These are phyloP conservation scores for Myrmaecium sp. DNA, from an alignment of 2,329 filamentous ascomycete species.

Conservation along the genomic window DNA sequence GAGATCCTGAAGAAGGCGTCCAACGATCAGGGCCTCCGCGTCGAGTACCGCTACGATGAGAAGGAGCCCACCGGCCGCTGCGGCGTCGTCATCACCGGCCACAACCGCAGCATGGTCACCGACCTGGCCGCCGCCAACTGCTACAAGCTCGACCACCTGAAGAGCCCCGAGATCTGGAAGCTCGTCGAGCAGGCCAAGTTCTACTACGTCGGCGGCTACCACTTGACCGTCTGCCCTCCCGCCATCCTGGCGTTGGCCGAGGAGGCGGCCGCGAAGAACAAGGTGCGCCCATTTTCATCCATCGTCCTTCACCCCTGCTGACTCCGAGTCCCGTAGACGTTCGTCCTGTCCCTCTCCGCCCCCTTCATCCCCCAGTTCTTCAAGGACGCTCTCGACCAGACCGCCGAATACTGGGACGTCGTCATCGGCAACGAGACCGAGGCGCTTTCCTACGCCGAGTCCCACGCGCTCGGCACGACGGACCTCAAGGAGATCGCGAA, in stretches of 20 bases:
- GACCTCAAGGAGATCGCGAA: conserved; percentile 75
- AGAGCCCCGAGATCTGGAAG: conserved; percentile 80
- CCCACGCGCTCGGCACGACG: conserved; percentile 54
- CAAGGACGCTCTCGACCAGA: conserved; percentile 82
- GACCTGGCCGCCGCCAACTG: conserved; percentile 92
- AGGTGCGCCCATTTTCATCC: conserved; percentile 36
- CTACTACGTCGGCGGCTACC: conserved; percentile 92
- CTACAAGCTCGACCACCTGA: conserved; percentile 88
- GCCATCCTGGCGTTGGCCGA: conserved; percentile 81
- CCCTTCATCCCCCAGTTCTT: conserved; percentile 97
- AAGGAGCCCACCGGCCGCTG: conserved; percentile 78
- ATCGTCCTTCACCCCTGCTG: conserved; percentile 61
- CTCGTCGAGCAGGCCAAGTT: conserved; percentile 75
- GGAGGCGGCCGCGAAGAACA: conserved; percentile 78
- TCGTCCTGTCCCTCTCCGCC: conserved; percentile 81
- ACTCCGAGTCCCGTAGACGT: conserved; percentile 29
- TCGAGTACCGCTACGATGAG: conserved; percentile 87
- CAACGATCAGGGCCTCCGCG: conserved; percentile 71
- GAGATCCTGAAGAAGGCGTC: conserved; percentile 75
- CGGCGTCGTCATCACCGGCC: conserved; percentile 90
- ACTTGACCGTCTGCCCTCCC: conserved; percentile 87
- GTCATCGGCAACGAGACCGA: conserved; percentile 96
- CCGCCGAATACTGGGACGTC: conserved; percentile 85
- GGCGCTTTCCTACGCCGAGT: conserved; percentile 71
- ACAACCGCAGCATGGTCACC: conserved; percentile 88